Percentiles rank a stretch among this genome's conserved stretches.
phyloP scores from a whole-genome alignment of 2,329 filamentous ascomycete species.

The Aspergillus pseudoterreus region DNA sequence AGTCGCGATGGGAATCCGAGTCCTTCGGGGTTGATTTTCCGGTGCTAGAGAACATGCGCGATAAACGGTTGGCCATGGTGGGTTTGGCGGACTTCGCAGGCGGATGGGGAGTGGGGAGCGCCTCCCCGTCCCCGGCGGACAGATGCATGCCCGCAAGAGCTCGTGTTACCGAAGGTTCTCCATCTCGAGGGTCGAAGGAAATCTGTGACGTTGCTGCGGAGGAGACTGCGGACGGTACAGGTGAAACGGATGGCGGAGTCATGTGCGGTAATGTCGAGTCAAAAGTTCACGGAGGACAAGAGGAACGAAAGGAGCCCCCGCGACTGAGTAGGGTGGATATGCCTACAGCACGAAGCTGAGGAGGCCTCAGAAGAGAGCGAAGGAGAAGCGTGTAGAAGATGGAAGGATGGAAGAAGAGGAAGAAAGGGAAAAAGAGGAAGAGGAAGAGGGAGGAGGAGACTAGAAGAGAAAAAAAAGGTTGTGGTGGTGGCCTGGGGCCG shows the following conservation, averaged over 20 bases:
- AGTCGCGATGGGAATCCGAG: conserved; percentile 29
- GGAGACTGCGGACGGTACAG: conserved; percentile 43
- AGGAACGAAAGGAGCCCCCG: conserved; percentile 22
- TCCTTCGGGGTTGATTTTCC: conserved; percentile 34
- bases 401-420: conserved; percentile 1
- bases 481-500: conserved; percentile 13
- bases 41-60: conserved; percentile 45
- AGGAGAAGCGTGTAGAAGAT: conserved; percentile 5
- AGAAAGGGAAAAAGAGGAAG: neutral
- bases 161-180: conserved; percentile 40
- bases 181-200: conserved; percentile 36
- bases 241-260: conserved; percentile 40
- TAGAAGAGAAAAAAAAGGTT: conserved; percentile 17
- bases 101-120: conserved; percentile 26
- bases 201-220: conserved; percentile 39
- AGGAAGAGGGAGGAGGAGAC: conserved; percentile 4
- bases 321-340: conserved; percentile 12
- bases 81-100: conserved; percentile 33
- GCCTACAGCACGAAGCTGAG: conserved; percentile 27
- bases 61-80: conserved; percentile 43
- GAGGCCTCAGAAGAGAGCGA: conserved; percentile 13
- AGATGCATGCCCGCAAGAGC: conserved; percentile 43
- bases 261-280: conserved; percentile 32
- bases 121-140: conserved; percentile 34
- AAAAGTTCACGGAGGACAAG: conserved; percentile 19